Evolutionary conservation across 2,329 filamentous ascomycete species (phyloP).

Genomic region (Dactylonectria macrodidyma): DNA sequence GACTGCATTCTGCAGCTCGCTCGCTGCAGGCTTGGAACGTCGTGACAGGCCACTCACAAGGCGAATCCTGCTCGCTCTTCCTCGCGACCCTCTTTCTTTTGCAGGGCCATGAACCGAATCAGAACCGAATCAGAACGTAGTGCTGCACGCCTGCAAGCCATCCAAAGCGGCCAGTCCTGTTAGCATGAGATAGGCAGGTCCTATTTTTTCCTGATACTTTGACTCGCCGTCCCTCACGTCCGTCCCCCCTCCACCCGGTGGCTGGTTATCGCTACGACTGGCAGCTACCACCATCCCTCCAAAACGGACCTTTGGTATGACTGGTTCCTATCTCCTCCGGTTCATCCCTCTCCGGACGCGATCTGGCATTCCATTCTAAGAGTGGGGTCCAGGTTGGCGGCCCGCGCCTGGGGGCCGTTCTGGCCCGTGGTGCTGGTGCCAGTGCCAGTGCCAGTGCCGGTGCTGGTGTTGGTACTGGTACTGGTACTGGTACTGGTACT

Average conservation of each 20-base stretch:
- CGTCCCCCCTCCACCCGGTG: conserved; percentile 10
- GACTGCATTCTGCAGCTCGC: conserved; percentile 36
- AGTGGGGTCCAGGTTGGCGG: conserved; percentile 16
- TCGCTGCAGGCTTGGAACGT: conserved; percentile 37
- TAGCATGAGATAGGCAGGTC: conserved; percentile 39
- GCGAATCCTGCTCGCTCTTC: conserved; percentile 35
- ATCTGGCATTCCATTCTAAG: conserved; percentile 20
- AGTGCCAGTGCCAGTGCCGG: no score
- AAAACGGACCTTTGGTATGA: background rate
- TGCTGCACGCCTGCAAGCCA: conserved; percentile 44
- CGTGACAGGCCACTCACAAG: conserved; percentile 41
- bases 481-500: no score
- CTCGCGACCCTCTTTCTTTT: conserved; percentile 38
- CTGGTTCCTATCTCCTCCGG: background rate
- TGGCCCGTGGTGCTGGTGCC: background rate
- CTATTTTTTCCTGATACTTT: conserved; percentile 17
- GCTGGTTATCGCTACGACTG: conserved; percentile 13
- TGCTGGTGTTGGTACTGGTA: no score
- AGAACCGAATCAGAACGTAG: conserved; percentile 43
- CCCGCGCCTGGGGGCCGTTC: conserved; percentile 13
- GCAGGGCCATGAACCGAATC: conserved; percentile 43
- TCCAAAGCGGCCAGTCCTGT: conserved; percentile 33
- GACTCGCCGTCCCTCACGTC: conserved; percentile 2
- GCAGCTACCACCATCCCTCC: background rate
- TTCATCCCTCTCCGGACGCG: background rate